These are phyloP conservation scores for Fragaria vesca DNA, from an alignment of 306 rosid genomes.

Conservation along the genomic window DNA sequence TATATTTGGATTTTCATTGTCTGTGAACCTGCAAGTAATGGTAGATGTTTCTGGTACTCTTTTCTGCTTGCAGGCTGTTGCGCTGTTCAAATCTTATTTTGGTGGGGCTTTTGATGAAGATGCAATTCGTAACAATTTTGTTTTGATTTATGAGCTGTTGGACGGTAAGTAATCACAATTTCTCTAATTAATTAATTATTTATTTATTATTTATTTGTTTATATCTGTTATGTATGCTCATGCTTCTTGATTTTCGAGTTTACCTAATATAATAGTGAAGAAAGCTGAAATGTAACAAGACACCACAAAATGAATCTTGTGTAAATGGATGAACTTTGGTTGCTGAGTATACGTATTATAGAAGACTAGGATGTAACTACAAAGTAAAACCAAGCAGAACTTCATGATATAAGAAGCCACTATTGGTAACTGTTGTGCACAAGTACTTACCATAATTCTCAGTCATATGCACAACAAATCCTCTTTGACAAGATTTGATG, in stretches of 20 bases:
- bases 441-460: not conserved
- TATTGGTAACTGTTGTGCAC: not conserved
- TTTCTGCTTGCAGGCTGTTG: slow-evolving; percentile 71
- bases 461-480: not conserved
- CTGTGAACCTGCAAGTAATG: not conserved
- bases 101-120: slow-evolving; percentile 99
- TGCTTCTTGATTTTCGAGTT: not conserved
- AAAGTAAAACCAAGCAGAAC: not conserved
- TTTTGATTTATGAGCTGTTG: slow-evolving; percentile 91
- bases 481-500: not conserved
- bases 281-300: not conserved
- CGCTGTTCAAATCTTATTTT: slow-evolving; percentile 91
- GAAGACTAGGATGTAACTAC: not conserved
- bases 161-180: slow-evolving; percentile 60
- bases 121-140: slow-evolving; percentile 97
- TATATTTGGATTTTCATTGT: not conserved
- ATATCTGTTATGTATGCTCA: not conserved
- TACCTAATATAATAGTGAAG: not conserved
- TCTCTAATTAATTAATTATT: no score
- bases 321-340: not conserved
- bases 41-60: slow-evolving; percentile 20
- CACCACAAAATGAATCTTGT: not conserved
- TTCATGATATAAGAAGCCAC: not conserved
- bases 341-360: not conserved
- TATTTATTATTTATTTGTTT: not conserved